Evolutionary conservation across 2,329 filamentous ascomycete species (phyloP), one percentile per base, ranked within the genome.

Genomic region (Chaetomium sp.): DNA sequence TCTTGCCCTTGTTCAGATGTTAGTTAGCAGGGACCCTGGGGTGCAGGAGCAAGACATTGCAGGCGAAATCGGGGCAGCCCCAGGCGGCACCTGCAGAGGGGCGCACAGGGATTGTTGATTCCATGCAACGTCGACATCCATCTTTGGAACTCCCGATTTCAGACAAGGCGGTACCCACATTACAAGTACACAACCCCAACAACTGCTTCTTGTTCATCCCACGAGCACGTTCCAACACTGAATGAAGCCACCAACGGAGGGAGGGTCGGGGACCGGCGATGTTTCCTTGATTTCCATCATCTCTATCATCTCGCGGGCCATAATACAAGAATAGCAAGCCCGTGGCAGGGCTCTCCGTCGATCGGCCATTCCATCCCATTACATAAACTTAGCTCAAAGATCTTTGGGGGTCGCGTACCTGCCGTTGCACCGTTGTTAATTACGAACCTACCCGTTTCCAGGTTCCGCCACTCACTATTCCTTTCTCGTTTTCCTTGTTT

Each of bases 401-500:
- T 25, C 61, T 57, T 53, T 58, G 53, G 27, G 51, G 53, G 60
- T 29, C 31, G n/a, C 42, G 42, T 51, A 35, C 25, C 21, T 47
- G 49, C 23, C 10, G 33, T 23, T 33, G 45, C 31, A 23, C 23
- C 16, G 16, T 57, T 49, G 31, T 63, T 21, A 35, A 50, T 51
- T 49, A 38, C 57, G 25, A 33, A 31, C 53, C 53, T 29, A 29
- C 27, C 31, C 42, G 27, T 53, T 61, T 53, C 27, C 31, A 31
- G 27, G 47, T 61, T 53, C 47, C 33, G 57, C 57, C 63, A 60
- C 57, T 38, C 23, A 53, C 60, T 9, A 10, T 21, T 27, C 51
- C 9, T 23, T 49, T 16, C 16, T 21, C n/a, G 47, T 13, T 51
- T 65, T 47, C 63, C 53, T 65, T 51, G 42, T 53, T 65, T 56